phyloP scores from a whole-genome alignment of 176 grass and related monocot genomes.

The Avena eriantha region DNA sequence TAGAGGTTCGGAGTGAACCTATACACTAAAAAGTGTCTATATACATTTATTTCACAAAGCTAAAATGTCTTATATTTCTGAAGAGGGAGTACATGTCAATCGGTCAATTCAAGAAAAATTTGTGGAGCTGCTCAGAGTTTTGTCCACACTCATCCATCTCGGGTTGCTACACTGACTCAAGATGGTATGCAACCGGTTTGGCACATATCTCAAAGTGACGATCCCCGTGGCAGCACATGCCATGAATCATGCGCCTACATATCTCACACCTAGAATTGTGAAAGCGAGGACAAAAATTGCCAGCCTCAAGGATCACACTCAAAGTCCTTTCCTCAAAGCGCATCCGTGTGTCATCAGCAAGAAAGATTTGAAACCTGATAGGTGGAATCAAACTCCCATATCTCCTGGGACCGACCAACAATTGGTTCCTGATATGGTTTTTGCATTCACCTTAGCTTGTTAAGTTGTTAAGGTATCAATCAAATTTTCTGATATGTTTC shows the following conservation, averaged over 20 bases:
- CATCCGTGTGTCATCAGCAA: background rate
- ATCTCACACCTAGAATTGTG: background rate
- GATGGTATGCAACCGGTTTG: too few species aligned
- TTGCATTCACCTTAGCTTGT: background rate
- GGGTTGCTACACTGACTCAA: too few species aligned
- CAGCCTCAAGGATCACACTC: background rate
- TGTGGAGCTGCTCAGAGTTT: too few species aligned
- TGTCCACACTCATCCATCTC: too few species aligned
- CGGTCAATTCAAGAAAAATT: too few species aligned
- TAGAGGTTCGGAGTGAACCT: too few species aligned
- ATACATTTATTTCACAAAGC: too few species aligned
- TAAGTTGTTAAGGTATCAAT: slow-evolving; percentile 1
- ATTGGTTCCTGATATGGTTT: background rate
- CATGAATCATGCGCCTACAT: background rate
- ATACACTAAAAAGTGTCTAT: too few species aligned
- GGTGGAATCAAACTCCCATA: slow-evolving; percentile 6
- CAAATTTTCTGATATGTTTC: background rate
- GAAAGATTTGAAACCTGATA: background rate
- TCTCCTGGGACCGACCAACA: background rate
- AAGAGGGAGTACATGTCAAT: too few species aligned
- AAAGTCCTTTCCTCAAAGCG: background rate
- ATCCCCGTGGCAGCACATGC: background rate
- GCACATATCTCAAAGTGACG: too few species aligned
- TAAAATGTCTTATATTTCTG: too few species aligned
- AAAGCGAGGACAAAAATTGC: background rate